phyloP scores from a whole-genome alignment of 2,329 filamentous ascomycete species.

The Diaporthe aspalathi region DNA sequence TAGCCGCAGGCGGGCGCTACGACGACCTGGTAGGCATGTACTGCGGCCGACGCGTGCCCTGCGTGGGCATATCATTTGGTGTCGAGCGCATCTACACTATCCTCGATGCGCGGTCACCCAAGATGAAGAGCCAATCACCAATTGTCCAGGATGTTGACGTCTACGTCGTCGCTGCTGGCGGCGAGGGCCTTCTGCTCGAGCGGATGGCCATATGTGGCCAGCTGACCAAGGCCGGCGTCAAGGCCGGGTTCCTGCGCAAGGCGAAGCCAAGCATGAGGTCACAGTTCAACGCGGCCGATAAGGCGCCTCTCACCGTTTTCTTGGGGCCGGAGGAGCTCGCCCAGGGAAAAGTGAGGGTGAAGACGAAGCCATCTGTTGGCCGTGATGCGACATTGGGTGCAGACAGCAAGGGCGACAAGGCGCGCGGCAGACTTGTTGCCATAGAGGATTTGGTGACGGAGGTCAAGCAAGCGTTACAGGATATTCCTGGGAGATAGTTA shows the following conservation, averaged over 20 bases:
- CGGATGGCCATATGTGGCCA: constrained; percentile 80
- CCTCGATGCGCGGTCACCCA: constrained; percentile 79
- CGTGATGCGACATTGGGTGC: constrained; percentile 83
- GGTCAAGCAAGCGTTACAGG: neutral
- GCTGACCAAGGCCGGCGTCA: constrained; percentile 86
- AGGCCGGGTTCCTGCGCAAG: constrained; percentile 87
- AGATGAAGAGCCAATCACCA: constrained; percentile 66
- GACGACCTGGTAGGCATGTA: constrained; percentile 97
- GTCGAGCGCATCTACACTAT: constrained; percentile 97
- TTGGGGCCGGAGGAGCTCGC: constrained; percentile 65
- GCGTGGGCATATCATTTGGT: constrained; percentile 91
- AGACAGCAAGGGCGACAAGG: constrained; percentile 80
- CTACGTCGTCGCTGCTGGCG: constrained; percentile 90
- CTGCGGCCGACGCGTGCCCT: constrained; percentile 88
- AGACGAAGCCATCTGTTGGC: constrained; percentile 54
- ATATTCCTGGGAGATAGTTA: neutral
- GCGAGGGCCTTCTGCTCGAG: constrained; percentile 79
- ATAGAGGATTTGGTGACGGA: neutral
- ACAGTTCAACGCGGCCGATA: constrained; percentile 83
- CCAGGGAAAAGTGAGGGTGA: constrained; percentile 71
- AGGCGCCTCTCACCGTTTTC: constrained; percentile 83
- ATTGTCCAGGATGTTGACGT: constrained; percentile 79
- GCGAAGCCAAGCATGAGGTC: constrained; percentile 83
- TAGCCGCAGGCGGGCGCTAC: constrained; percentile 90
- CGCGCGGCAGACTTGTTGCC: neutral